These are phyloP conservation scores for Globisporangium cystogenes DNA, from an alignment of 352 stramenopile genomes.

Conservation along the genomic window DNA sequence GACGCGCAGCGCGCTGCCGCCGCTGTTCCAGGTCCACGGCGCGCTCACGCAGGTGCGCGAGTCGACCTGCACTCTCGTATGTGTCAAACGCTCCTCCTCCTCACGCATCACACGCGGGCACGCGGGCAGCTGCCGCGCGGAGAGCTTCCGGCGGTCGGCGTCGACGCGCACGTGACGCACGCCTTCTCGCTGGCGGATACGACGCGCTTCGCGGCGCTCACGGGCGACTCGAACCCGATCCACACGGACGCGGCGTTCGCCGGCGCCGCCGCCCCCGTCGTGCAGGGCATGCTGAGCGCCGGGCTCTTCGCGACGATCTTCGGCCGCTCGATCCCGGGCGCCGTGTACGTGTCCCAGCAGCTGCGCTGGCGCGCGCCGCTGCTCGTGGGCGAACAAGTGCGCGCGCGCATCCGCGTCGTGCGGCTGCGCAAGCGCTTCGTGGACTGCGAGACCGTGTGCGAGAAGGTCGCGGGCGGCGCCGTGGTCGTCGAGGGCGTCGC, in stretches of 20 bases:
- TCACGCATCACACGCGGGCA: neutral
- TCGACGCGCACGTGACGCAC: slow-evolving; percentile 53
- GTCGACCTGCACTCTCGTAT: too few relatives aligned
- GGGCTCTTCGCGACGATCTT: slow-evolving; percentile 85
- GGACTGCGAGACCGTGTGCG: slow-evolving; percentile 64
- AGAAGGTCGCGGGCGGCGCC: slow-evolving; percentile 34
- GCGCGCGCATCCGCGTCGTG: slow-evolving; percentile 53
- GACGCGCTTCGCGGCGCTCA: slow-evolving; percentile 47
- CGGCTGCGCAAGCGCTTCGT: slow-evolving; percentile 62
- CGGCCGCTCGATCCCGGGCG: slow-evolving; percentile 56
- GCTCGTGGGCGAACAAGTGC: slow-evolving; percentile 54
- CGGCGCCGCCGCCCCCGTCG: slow-evolving; percentile 34
- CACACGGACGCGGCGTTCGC: slow-evolving; percentile 53
- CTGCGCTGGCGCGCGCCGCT: slow-evolving; percentile 62
- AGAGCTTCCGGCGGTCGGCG: slow-evolving; percentile 39
- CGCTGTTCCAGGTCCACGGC: slow-evolving; percentile 6
- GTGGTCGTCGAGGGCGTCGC: slow-evolving; percentile 65
- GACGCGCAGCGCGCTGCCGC: neutral
- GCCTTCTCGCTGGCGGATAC: slow-evolving; percentile 61
- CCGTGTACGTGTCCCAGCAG: slow-evolving; percentile 71
- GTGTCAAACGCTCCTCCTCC: too few relatives aligned
- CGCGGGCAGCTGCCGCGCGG: slow-evolving; percentile 32
- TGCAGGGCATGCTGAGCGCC: slow-evolving; percentile 76
- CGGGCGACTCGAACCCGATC: slow-evolving; percentile 74
- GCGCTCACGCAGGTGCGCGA: slow-evolving; percentile 7